Conservation (phyloP, 805 yeast genomes). For the Kuraishia borneana region DNA sequence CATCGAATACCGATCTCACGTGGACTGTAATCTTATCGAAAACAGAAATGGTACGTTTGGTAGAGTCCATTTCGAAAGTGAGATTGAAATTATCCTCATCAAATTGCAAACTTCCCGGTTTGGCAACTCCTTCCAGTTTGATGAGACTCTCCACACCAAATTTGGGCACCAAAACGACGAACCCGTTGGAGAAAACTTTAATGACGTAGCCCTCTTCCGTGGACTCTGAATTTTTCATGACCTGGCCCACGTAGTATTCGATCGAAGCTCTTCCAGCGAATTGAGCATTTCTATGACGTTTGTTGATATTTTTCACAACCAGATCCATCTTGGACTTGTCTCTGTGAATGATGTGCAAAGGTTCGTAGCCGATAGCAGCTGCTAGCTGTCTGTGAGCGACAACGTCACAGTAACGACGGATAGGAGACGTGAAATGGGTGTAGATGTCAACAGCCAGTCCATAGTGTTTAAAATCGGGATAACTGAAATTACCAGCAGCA, state of each 20-base stretch:
- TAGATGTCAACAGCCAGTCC: constrained; percentile 96
- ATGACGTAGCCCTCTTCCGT: constrained; percentile 85
- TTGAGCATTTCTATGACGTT: constrained; percentile 94
- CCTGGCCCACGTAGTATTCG: constrained; percentile 97
- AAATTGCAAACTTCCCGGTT: constrained; percentile 48
- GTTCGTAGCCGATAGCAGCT: constrained; percentile 94
- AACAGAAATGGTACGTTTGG: constrained; percentile 35
- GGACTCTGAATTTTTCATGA: constrained; percentile 75
- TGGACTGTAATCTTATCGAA: constrained; percentile 82
- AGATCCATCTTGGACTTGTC: constrained; percentile 86
- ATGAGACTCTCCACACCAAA: constrained; percentile 94
- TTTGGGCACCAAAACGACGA: constrained; percentile 88
- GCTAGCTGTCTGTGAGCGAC: constrained; percentile 97
- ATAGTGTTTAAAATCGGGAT: constrained; percentile 89
- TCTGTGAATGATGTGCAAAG: constrained; percentile 68
- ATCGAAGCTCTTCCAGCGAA: constrained; percentile 98
- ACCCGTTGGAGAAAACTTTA: constrained; percentile 87
- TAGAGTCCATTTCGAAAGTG: constrained; percentile 29
- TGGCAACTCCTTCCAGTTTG: constrained; percentile 65
- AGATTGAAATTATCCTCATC: constrained; percentile 73
- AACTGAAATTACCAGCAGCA: constrained; percentile 80
- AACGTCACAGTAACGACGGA: constrained; percentile 94
- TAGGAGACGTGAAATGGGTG: constrained; percentile 98
- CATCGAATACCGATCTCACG: constrained; percentile 75
- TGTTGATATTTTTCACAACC: constrained; percentile 81